Percentiles rank a stretch among this genome's conserved stretches.
phyloP scores from a whole-genome alignment of 441 rosid genomes.

The Pelargonium fulgidum region DNA sequence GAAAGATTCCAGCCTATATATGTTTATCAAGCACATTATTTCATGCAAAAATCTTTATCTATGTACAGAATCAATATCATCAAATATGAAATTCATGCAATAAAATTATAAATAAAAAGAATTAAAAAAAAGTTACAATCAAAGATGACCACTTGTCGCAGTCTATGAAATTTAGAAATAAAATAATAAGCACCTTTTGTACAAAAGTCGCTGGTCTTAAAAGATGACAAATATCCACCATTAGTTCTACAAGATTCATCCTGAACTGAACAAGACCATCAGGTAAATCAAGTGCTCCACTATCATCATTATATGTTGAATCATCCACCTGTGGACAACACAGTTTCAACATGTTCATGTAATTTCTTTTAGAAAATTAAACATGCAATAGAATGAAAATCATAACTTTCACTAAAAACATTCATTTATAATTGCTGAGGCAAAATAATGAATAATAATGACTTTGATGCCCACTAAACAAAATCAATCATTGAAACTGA shows the following conservation, averaged over 20 bases:
- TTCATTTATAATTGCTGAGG: not conserved
- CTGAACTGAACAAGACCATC: slow-evolving; percentile 82
- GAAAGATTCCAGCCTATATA: slow-evolving; percentile 7
- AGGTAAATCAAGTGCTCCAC: slow-evolving; percentile 58
- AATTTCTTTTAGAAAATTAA: slow-evolving; percentile 5
- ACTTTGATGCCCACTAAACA: too few relatives aligned
- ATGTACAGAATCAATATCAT: not conserved
- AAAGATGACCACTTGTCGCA: not conserved
- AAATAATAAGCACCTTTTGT: slow-evolving; percentile 57
- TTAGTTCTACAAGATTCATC: slow-evolving; percentile 79
- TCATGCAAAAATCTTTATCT: not conserved
- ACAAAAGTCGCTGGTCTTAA: slow-evolving; percentile 55
- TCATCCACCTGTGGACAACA: slow-evolving; percentile 70
- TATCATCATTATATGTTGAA: slow-evolving; percentile 54
- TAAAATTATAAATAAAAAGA: not conserved
- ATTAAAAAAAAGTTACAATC: not conserved
- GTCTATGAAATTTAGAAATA: not conserved
- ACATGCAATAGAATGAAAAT: not conserved
- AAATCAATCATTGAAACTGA: not conserved
- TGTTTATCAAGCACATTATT: not conserved
- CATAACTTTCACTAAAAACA: not conserved
- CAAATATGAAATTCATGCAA: not conserved
- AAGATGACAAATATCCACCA: slow-evolving; percentile 90
- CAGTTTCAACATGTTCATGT: slow-evolving; percentile 14
- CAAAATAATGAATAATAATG: not conserved